Evolutionary conservation across 768 basidiomycete genomes (phyloP), one percentile per base, ranked within the genome.

Genomic region (Pulveroboletus sp.): DNA sequence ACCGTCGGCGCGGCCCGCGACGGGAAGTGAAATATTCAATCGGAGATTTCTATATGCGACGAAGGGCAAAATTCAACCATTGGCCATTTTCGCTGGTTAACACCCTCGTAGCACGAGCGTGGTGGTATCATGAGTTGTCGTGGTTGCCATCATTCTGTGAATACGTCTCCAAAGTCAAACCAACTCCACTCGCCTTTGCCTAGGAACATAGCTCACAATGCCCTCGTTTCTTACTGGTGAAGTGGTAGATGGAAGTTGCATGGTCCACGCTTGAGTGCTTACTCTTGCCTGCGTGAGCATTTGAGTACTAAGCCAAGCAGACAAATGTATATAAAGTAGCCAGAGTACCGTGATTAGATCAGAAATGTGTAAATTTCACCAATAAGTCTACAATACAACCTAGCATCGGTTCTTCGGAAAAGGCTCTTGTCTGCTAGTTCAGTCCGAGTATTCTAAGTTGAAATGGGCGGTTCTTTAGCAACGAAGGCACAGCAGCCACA

Each of bases 251-350:
- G n/a, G 42, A 58, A 39, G 33, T 49, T 66, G 70, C 79, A 69
- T 75, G 78, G 80, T 87, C 85, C 85, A 87, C 85, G 76, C 85
- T 88, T 81, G 83, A 80, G 73, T 78, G 79, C 70, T 76, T 77
- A 76, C 68, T 65, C 62, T 54, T 43, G 46, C 45, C 49, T 50
- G 21, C 11, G 17, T 86, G 85, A 81, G 61, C 77, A 77, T 78
- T 81, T 78, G 84, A 86, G 85, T 85, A 87, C 85, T 87, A 86
- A 83, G 72, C 77, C 74, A 68, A 69, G 54, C 81, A 72, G 64
- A 59, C 82, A 72, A 72, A 79, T 71, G 11, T 14, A 18, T 27
- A 46, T 8, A 4, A 24, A 10, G 32, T 33, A 12, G 26, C 21
- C 11, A 28, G 17, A 21, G 33, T 49, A 49, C 21, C 2, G 3